Evolutionary conservation across 2,329 filamentous ascomycete genomes (phyloP).

Genomic region (Hypoxylon sp.): DNA sequence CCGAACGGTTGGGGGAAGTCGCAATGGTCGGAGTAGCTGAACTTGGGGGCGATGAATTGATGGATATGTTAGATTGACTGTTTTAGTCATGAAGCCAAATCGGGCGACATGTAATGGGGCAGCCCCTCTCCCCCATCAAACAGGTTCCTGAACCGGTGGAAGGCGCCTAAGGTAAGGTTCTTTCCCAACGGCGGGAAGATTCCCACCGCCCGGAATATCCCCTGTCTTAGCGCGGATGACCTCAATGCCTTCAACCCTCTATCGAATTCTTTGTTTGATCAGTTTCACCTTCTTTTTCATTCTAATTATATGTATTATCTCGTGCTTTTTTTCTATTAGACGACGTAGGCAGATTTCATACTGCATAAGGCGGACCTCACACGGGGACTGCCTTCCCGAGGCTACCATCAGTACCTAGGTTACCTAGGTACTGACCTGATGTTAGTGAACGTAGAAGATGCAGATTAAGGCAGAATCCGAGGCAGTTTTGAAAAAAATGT

Average conservation of each 20-base stretch:
- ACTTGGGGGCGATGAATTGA: not conserved
- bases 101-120: not conserved
- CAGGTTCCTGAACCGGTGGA: not conserved
- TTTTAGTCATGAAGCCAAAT: conserved; percentile 3
- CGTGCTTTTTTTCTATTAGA: not conserved
- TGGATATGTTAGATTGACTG: not conserved
- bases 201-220: conserved; percentile 19
- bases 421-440: too few relatives aligned
- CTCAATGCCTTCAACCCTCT: not conserved
- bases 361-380: not conserved
- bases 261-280: not conserved
- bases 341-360: not conserved
- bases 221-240: conserved; percentile 11
- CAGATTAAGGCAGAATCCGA: too few relatives aligned
- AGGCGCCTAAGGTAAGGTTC: too few relatives aligned
- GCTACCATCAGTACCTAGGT: too few relatives aligned
- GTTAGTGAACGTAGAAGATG: too few relatives aligned
- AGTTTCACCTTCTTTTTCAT: too few relatives aligned
- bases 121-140: not conserved
- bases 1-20: not conserved
- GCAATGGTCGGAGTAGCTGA: not conserved
- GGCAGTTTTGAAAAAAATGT: not conserved
- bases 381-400: not conserved
- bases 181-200: not conserved
- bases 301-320: not conserved